These are phyloP conservation scores for Trichoderma sp. DNA, from an alignment of 2,329 filamentous ascomycete species.

Conservation along the genomic window DNA sequence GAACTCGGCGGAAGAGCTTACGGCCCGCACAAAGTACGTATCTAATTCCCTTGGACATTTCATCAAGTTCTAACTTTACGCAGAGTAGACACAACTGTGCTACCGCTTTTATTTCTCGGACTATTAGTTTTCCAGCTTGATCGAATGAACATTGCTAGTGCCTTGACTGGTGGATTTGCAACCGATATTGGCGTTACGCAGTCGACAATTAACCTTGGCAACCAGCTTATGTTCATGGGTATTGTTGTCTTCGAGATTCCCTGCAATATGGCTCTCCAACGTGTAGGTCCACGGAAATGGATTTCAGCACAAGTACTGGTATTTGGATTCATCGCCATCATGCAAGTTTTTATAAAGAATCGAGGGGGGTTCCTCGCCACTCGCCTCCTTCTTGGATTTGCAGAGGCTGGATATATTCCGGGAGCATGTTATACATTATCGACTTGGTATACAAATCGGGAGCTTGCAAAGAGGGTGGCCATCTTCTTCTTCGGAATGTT, in stretches of 20 bases:
- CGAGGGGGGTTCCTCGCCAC: slow-evolving; percentile 52
- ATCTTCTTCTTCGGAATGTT: slow-evolving; percentile 60
- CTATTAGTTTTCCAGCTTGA: slow-evolving; percentile 52
- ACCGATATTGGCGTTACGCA: slow-evolving; percentile 52
- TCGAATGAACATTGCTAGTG: slow-evolving; percentile 48
- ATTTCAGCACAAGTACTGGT: slow-evolving; percentile 55
- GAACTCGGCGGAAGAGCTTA: not conserved
- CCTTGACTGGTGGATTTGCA: slow-evolving; percentile 52
- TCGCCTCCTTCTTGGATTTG: slow-evolving; percentile 54
- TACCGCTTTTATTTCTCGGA: slow-evolving; percentile 52
- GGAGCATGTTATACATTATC: slow-evolving; percentile 54
- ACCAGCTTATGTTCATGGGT: slow-evolving; percentile 52
- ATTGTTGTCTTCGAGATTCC: slow-evolving; percentile 50
- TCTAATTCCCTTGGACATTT: not conserved
- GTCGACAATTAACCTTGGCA: slow-evolving; percentile 55
- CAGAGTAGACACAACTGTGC: slow-evolving; percentile 48
- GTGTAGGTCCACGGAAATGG: slow-evolving; percentile 51
- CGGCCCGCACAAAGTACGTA: slow-evolving; percentile 1
- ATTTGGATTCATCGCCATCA: slow-evolving; percentile 55
- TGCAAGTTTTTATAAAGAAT: slow-evolving; percentile 54
- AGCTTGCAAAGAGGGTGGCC: slow-evolving; percentile 55
- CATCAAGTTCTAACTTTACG: not conserved
- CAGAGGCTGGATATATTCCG: slow-evolving; percentile 58
- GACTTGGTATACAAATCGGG: slow-evolving; percentile 56
- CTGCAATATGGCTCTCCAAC: slow-evolving; percentile 41